Base-by-base conservation (phyloP, 1,284 basidiomycete species). In the Meira miltonrushii region DNA sequence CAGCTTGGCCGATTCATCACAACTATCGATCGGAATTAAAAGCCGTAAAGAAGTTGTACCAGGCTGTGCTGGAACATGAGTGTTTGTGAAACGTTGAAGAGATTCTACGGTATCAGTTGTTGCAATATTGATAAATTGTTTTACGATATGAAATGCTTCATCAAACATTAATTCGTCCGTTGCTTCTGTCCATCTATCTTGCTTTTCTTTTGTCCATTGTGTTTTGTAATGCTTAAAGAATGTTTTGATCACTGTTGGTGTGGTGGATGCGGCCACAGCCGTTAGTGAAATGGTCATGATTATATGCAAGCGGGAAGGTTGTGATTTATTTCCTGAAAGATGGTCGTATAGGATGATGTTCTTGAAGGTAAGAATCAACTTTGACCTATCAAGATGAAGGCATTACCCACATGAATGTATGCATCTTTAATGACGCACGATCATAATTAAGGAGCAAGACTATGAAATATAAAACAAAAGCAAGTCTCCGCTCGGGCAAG, bases 1-100 rank as follows among this genome's bases (percentile, higher is more conserved):
- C 63, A 85, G 79, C 6, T 81, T 79, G 1, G 94, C 91, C 0
- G 94, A 90, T 28, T 87, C 82, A 50, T 89, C 84, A 69, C 92
- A 92, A 58, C 83, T 86, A 17, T 72, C 64, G 38, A 82, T 78
- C 0, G 83, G 82, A 1, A 98, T 84, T 7, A 87, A 76, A 4
- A 90, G 82, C 25, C 87, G 84, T 44, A 91, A 84, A 38, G 89
- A 84, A 62, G 87, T 88, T 2, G 92, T 88, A 86, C 88, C 92
- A 44, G 92, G 92, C 2, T 92, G 90, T 2, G 90, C 85, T 0
- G 90, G 72, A 0, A 90, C 90, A 15, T 87, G 85, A 0, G 87
- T 88, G 72, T 93, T 92, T 4, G 88, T 85, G 71, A 75, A 68
- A 47, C 68, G 62, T 57, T 79, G 77, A n/a, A 75, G 59, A 12